Percentiles rank a stretch among this genome's conserved stretches.
These are phyloP conservation scores for Exophiala spinifera DNA, from an alignment of 2,329 filamentous ascomycete species.

Conservation along the genomic window DNA sequence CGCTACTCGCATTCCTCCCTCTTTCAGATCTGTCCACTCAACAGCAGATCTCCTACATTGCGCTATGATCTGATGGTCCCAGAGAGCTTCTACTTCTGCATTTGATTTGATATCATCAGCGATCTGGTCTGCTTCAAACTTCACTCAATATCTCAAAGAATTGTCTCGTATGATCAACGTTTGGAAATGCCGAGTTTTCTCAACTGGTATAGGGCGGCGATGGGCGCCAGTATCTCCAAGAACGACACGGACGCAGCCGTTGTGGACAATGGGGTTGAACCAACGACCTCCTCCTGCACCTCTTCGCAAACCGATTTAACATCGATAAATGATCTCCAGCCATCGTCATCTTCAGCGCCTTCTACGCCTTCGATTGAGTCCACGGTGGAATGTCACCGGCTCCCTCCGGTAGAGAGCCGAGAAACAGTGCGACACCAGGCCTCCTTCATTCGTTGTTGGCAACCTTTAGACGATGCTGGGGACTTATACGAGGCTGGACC, in stretches of 20 bases:
- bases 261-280: background rate
- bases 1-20: too few relatives aligned
- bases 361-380: background rate
- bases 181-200: background rate
- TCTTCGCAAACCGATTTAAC: background rate
- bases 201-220: slow-evolving; percentile 1
- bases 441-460: slow-evolving; percentile 5
- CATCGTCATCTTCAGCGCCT: background rate
- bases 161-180: background rate
- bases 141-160: background rate
- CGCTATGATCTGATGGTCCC: too few relatives aligned
- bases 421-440: slow-evolving; percentile 10
- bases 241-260: background rate
- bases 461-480: slow-evolving; percentile 4
- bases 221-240: slow-evolving; percentile 18
- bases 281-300: background rate
- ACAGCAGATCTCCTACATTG: too few relatives aligned
- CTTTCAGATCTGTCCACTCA: too few relatives aligned
- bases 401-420: slow-evolving; percentile 19
- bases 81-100: too few relatives aligned
- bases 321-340: too few relatives aligned
- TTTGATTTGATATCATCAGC: background rate
- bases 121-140: background rate
- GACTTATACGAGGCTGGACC: slow-evolving; percentile 16
- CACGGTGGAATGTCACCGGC: background rate